These are phyloP conservation scores for Neurospora sp. DNA, from an alignment of 2,329 filamentous ascomycete genomes.

Conservation along the genomic window DNA sequence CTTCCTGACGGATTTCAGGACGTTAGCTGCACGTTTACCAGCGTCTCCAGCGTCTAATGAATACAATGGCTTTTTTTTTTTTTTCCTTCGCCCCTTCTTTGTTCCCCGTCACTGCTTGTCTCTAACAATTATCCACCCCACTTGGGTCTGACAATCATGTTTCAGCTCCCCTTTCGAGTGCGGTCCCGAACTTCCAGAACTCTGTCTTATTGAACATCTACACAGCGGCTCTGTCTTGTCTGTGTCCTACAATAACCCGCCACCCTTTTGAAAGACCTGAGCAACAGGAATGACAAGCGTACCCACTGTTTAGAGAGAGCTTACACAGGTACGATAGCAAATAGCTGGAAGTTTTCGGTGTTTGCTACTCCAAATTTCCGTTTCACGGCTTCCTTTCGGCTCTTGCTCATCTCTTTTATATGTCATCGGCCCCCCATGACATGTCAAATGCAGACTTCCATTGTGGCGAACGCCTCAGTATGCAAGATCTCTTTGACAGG, in stretches of 20 bases:
- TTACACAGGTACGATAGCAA: neutral
- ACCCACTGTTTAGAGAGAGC: neutral
- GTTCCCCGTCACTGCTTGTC: neutral
- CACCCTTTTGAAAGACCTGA: neutral
- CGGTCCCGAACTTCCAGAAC: neutral
- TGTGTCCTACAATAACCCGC: neutral
- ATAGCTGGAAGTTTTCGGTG: neutral
- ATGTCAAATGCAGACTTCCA: neutral
- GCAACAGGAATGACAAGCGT: neutral
- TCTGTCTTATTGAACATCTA: neutral
- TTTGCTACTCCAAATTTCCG: neutral
- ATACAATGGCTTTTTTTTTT: neutral
- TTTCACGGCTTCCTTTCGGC: neutral
- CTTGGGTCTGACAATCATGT: neutral
- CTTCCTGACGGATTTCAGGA: neutral
- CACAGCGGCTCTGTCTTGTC: neutral
- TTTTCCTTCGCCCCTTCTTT: neutral
- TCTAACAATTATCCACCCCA: neutral
- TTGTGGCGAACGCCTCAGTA: neutral
- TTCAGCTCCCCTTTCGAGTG: neutral
- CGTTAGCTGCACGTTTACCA: neutral
- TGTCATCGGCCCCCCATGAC: neutral
- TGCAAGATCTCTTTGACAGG: neutral
- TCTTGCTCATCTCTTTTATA: neutral
- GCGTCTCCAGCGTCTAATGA: neutral